phyloP scores from a whole-genome alignment of 192 early-diverging fungal species.

The Anaeromyces robustus region DNA sequence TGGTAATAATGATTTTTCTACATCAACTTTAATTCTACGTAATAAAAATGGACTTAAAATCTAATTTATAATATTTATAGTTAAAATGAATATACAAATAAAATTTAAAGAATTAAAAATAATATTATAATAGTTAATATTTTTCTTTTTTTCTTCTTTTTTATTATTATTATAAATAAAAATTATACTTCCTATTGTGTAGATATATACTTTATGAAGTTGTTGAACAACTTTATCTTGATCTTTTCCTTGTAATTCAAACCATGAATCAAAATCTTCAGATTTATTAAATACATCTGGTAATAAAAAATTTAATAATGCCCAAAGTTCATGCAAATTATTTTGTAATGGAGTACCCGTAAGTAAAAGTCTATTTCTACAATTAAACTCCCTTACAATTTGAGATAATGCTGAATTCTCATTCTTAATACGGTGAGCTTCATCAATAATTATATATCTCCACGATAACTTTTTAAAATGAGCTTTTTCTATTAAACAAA shows the following conservation, averaged over 20 bases:
- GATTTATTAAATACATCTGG: constrained; percentile 92
- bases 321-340: constrained; percentile 98
- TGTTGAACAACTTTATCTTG: constrained; percentile 58
- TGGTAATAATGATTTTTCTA: constrained; percentile 86
- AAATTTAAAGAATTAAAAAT: no score
- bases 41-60: constrained; percentile 47
- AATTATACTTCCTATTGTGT: constrained; percentile 10
- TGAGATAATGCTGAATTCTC: constrained; percentile 91
- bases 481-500: constrained; percentile 79
- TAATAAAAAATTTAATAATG: constrained; percentile 88
- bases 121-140: constrained; percentile 1
- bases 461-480: constrained; percentile 62
- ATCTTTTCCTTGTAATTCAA: constrained; percentile 56
- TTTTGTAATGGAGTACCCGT: constrained; percentile 28
- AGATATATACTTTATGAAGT: constrained; percentile 41
- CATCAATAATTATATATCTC: constrained; percentile 67
- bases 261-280: constrained; percentile 92
- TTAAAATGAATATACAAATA: no score
- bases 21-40: constrained; percentile 55
- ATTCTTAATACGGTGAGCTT: constrained; percentile 71
- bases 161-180: constrained; percentile 16
- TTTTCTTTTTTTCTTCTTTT: constrained; percentile 31
- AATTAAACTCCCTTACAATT: constrained; percentile 80
- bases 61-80: no score
- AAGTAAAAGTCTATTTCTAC: constrained; percentile 55